A percentile compares a stretch with the other conserved stretches of the same genome.
phyloP scores from a whole-genome alignment of 1,139 yeast genomes.

The Yamadazyma mexicana region DNA sequence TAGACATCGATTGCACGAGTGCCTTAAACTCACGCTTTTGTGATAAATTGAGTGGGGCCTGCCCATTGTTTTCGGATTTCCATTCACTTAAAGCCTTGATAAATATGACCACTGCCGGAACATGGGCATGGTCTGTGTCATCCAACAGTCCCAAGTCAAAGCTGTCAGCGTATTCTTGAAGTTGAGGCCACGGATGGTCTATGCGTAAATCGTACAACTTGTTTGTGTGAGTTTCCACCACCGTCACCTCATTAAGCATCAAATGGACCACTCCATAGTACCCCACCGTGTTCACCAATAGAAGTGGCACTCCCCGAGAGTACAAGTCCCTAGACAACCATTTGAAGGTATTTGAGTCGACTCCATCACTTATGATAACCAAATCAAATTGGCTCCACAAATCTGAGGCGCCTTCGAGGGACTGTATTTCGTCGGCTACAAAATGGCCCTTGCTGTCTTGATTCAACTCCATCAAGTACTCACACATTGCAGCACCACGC shows the following conservation, averaged over 20 bases:
- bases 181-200: conserved; percentile 74
- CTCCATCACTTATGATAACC: conserved; percentile 48
- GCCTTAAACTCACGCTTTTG: conserved; percentile 53
- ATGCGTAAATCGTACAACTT: conserved; percentile 68
- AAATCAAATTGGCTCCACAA: conserved; percentile 56
- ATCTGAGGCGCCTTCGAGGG: conserved; percentile 3
- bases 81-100: conserved; percentile 55
- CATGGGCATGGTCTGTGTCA: conserved; percentile 59
- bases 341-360: conserved; percentile 16
- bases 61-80: conserved; percentile 30
- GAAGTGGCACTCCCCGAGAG: conserved; percentile 50
- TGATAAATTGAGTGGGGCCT: conserved; percentile 42
- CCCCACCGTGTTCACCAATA: conserved; percentile 56
- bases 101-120: conserved; percentile 73
- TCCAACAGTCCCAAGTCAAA: conserved; percentile 49
- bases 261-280: conserved; percentile 68
- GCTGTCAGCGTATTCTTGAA: conserved; percentile 51
- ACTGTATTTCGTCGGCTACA: conserved; percentile 21
- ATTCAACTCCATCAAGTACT: conserved; percentile 56
- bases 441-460: conserved; percentile 51
- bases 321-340: conserved; percentile 40
- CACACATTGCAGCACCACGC: conserved; percentile 39
- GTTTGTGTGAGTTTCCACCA: conserved; percentile 75
- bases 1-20: conserved; percentile 34
- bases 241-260: conserved; percentile 52